Evolutionary conservation across 2,329 filamentous ascomycete genomes (phyloP), one percentile per base, ranked within the genome.

Genomic region (Paracorniculantispora psalliotae): DNA sequence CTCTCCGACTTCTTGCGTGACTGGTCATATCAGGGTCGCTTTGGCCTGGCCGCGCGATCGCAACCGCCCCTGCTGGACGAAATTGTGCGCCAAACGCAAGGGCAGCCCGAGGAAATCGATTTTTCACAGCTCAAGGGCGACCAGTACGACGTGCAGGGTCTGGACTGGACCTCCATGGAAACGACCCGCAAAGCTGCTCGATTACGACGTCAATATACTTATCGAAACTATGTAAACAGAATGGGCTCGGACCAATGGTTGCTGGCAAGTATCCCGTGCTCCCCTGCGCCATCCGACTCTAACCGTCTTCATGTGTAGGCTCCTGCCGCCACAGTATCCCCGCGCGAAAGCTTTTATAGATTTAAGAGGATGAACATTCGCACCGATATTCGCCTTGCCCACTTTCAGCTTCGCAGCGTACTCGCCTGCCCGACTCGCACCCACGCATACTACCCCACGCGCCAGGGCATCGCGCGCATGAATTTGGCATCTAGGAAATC

Each of bases 321-420:
- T 7, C 49, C 57, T 6, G 28, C 17, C 28, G 17, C 28, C 3
- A n/a, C 65, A 30, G 67, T 81, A 5, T 73, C 73, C 0, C 69
- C 72, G 13, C 70, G 65, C 1, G 76, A 80, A 19, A 80, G 72
- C 63, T 86, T 80, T 67, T 86, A 86, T 66, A 77, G 78, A 53
- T 88, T 87, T 66, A 77, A 76, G 43, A 77, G 74, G 41, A 85
- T 85, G 77, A 76, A 81, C 61, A 74, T 87, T 44, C 75, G 78
- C 48, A 75, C 74, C 21, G 75, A 84, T 53, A 74, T 84, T 25
- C 75, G 79, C 61, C 70, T 88, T 19, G 75, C 82, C n/a, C 86
- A 89, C 70, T 88, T 88, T 61, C 86, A 89, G 67, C 74, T 88
- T 13, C 82, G 86, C 46, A 86, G 86, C 64, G 75, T 87, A 17